A percentile compares a stretch with the other conserved stretches of the same genome.
Evolutionary conservation across 371 early-diverging fungal genomes (phyloP).

Genomic region (Batkoa obscura): DNA sequence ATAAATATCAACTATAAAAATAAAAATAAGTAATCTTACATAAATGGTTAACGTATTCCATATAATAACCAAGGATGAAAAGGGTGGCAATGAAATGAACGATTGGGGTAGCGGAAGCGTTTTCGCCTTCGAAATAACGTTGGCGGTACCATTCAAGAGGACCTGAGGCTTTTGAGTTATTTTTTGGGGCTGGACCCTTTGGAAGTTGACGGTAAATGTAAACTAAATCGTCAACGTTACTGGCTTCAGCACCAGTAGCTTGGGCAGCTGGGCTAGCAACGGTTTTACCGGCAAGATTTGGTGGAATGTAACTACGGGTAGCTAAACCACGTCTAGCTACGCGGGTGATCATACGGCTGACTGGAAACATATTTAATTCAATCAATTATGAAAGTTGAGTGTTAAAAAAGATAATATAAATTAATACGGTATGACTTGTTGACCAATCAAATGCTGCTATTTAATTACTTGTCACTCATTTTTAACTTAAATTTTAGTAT

Average conservation of each 20-base stretch:
- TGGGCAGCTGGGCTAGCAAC: conserved; percentile 13
- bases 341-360: no score
- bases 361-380: no score
- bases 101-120: conserved; percentile 28
- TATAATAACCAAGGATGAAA: conserved; percentile 19
- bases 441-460: no score
- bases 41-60: conserved; percentile 35
- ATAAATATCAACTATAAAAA: no score
- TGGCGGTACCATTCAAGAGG: conserved; percentile 18
- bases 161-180: background rate
- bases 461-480: no score
- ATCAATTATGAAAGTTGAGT: no score
- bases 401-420: no score
- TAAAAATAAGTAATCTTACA: conserved; percentile 11
- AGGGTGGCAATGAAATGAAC: conserved; percentile 24
- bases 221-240: conserved; percentile 16
- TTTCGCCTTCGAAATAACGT: conserved; percentile 31
- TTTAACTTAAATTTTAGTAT: no score
- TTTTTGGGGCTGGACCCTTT: conserved; percentile 3
- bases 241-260: conserved; percentile 13
- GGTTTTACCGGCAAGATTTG: conserved; percentile 24
- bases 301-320: conserved; percentile 29
- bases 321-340: conserved; percentile 29
- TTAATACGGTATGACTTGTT: no score
- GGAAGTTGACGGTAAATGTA: conserved; percentile 16